Conservation (phyloP, 169 alveolate species). For the Babesia bovis region DNA sequence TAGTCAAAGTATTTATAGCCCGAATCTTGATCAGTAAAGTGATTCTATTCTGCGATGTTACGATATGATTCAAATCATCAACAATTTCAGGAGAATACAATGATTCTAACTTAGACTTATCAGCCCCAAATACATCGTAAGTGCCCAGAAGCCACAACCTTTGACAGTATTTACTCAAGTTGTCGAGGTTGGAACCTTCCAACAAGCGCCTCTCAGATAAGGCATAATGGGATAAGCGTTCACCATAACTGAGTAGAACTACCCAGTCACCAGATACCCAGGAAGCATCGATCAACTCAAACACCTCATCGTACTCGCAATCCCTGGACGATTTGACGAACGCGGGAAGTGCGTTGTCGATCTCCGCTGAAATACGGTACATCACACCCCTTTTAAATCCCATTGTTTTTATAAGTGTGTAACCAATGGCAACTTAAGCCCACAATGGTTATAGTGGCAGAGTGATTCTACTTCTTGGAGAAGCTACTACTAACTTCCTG, state of each 20-base stretch:
- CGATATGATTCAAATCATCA: conserved; percentile 26
- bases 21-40: conserved; percentile 26
- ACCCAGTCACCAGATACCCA: conserved; percentile 33
- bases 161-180: conserved; percentile 17
- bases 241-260: conserved; percentile 13
- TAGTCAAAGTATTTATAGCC: conserved; percentile 1
- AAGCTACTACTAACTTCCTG: background rate
- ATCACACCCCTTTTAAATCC: conserved; percentile 14
- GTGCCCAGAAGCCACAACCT: conserved; percentile 48
- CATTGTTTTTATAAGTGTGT: conserved; percentile 2
- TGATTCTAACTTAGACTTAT: background rate
- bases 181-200: conserved; percentile 15
- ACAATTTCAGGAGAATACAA: conserved; percentile 5
- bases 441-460: background rate
- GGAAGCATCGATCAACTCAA: conserved; percentile 6
- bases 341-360: conserved; percentile 54
- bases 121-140: conserved; percentile 9
- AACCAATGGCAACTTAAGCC: background rate
- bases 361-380: conserved; percentile 41
- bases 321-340: conserved; percentile 25
- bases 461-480: conserved; percentile 2
- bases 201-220: conserved; percentile 20
- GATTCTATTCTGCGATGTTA: background rate
- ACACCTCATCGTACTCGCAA: conserved; percentile 18
- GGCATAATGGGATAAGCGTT: conserved; percentile 30